These are phyloP conservation scores for Zygoascus flipseniorum DNA, from an alignment of 805 yeast genomes.

Conservation along the genomic window DNA sequence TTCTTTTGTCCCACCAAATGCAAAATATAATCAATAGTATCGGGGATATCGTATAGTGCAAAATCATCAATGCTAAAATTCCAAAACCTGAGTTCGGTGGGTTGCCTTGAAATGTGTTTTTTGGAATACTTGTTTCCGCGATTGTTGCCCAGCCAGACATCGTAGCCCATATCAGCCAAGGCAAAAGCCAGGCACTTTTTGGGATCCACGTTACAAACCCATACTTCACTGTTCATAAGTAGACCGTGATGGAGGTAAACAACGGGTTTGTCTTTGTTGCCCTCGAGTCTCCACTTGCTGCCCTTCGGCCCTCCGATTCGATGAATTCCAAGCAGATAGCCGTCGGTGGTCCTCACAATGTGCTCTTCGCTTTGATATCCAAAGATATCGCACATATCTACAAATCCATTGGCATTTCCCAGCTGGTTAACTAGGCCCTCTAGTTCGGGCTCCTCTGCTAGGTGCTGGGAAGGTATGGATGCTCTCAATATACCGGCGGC, in stretches of 20 bases:
- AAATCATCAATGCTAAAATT: constrained; percentile 86
- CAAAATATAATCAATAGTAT: constrained; percentile 66
- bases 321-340: constrained; percentile 68
- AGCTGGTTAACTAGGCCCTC: constrained; percentile 12
- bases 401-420: constrained; percentile 34
- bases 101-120: constrained; percentile 49
- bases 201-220: constrained; percentile 49
- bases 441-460: constrained; percentile 5
- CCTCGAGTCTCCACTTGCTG: constrained; percentile 9
- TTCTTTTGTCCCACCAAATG: constrained; percentile 35
- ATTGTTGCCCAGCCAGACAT: constrained; percentile 91
- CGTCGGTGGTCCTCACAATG: constrained; percentile 68
- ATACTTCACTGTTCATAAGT: constrained; percentile 78
- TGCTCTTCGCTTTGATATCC: constrained; percentile 71
- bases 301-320: constrained; percentile 36
- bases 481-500: constrained; percentile 8
- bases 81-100: constrained; percentile 59
- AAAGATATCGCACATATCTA: constrained; percentile 56
- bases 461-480: background rate
- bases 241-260: constrained; percentile 89
- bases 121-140: constrained; percentile 89
- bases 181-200: constrained; percentile 60
- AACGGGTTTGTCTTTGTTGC: constrained; percentile 28
- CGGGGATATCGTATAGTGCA: constrained; percentile 84
- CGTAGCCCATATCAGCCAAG: constrained; percentile 75